Evolutionary conservation across 371 early-diverging fungal genomes (phyloP), one percentile per base, ranked within the genome.

Genomic region (Lichtheimia ornata): DNA sequence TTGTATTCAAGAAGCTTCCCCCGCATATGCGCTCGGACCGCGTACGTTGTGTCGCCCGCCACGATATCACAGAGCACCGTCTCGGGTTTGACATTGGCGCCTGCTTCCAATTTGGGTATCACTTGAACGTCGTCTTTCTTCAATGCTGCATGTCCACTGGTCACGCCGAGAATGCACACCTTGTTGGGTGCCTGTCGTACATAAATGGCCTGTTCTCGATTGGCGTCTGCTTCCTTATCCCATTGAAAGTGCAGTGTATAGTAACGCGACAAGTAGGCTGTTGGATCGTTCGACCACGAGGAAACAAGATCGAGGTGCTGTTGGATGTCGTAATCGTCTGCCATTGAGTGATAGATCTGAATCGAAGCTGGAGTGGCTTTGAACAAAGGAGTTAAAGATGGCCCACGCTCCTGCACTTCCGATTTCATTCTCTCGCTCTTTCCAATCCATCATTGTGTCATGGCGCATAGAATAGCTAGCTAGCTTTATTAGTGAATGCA

Each of bases 111-210:
- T 51, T 63, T 53, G 35, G 66, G 20, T 5, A 20, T 54, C 27
- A 65, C n/a, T 4, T 45, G 61, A 24, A 54, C 12, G 22, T 55
- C 44, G 30, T 25, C 22, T 28, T 52, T 27, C 2, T 40, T n/a
- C 5, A 61, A 17, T 27, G 49, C 51, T 13, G 66, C 60, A 58
- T 70, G 74, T 41, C 22, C 60, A 9, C 40, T 55, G 0, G 58
- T 53, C 2, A 83, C 52, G 25, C 83, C 79, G 3, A 81, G 47
- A 5, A 81, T 76, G 57, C 83, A 83, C 15, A 81, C 66, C 62
- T 76, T 79, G 58, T 76, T 83, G 27, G 83, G 83, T 18, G 83
- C 55, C 58, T 79, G 81, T 13, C 77, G 75, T 45, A 77, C 70
- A 56, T 79, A 79, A 5, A 77, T 44, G 4, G 56, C 43, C 17